These are phyloP conservation scores for Nannochloropsis limnetica DNA, from an alignment of 352 stramenopile genomes.

Conservation along the genomic window DNA sequence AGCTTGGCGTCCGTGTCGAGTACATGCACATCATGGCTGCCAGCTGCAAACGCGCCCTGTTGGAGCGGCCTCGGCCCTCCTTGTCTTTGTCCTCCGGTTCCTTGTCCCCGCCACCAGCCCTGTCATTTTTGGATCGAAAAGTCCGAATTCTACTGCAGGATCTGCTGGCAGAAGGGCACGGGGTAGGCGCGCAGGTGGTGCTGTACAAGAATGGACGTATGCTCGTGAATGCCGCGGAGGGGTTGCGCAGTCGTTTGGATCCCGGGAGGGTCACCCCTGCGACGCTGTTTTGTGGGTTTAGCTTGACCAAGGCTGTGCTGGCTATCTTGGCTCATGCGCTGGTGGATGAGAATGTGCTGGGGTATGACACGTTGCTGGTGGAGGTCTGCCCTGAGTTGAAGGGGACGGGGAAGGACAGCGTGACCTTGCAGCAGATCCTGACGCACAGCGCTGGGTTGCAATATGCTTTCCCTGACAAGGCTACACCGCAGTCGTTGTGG, in stretches of 20 bases:
- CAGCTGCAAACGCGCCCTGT: slow-evolving; percentile 42
- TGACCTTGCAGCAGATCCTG: slow-evolving; percentile 49
- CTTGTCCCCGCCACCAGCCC: slow-evolving; percentile 15
- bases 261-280: slow-evolving; percentile 42
- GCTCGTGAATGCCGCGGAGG: slow-evolving; percentile 11
- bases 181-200: slow-evolving; percentile 45
- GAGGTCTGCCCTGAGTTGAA: slow-evolving; percentile 51
- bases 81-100: neutral
- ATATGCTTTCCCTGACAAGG: slow-evolving; percentile 47
- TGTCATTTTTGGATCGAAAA: slow-evolving; percentile 35
- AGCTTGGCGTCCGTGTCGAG: slow-evolving; percentile 48
- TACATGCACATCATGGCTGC: slow-evolving; percentile 55
- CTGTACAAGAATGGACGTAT: slow-evolving; percentile 26
- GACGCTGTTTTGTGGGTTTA: slow-evolving; percentile 53
- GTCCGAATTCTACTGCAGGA: slow-evolving; percentile 47
- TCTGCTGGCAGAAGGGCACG: slow-evolving; percentile 46
- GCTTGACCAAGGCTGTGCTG: slow-evolving; percentile 46
- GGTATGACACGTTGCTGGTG: slow-evolving; percentile 47
- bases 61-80: neutral
- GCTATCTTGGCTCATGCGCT: slow-evolving; percentile 48
- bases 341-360: slow-evolving; percentile 43
- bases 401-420: slow-evolving; percentile 42
- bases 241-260: slow-evolving; percentile 41
- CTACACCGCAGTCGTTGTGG: slow-evolving; percentile 46
- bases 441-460: slow-evolving; percentile 51